A percentile compares a stretch with the other conserved stretches of the same genome.
phyloP scores from a whole-genome alignment of 805 yeast genomes.

The Sugiyamaella floridensis region DNA sequence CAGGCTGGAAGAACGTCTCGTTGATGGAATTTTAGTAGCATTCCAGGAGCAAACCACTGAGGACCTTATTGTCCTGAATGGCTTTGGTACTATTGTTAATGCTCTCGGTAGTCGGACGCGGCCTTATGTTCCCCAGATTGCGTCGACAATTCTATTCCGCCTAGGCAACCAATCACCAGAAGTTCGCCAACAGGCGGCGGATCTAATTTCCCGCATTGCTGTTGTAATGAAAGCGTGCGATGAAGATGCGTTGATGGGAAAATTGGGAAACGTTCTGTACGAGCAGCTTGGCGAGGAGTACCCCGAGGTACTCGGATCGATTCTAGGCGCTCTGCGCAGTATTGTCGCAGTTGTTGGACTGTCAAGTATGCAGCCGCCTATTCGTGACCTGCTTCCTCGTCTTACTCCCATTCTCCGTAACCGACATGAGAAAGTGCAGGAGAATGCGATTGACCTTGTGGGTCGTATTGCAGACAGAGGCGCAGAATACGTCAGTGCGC shows the following conservation, averaged over 20 bases:
- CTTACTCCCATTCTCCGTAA: slow-evolving; percentile 87
- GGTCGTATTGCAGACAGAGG: slow-evolving; percentile 77
- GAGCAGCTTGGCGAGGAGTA: slow-evolving; percentile 92
- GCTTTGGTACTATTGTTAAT: slow-evolving; percentile 56
- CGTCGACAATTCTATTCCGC: slow-evolving; percentile 65
- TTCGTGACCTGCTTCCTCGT: slow-evolving; percentile 75
- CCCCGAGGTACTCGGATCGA: slow-evolving; percentile 88
- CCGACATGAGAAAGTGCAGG: slow-evolving; percentile 86
- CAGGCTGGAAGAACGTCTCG: slow-evolving; percentile 53
- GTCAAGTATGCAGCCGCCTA: slow-evolving; percentile 66
- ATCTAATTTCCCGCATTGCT: slow-evolving; percentile 58
- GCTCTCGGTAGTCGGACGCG: slow-evolving; percentile 58
- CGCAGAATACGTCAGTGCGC: slow-evolving; percentile 76
- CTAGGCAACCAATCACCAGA: slow-evolving; percentile 64
- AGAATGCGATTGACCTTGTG: slow-evolving; percentile 66
- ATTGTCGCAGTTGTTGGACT: slow-evolving; percentile 58
- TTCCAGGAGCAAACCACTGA: slow-evolving; percentile 69
- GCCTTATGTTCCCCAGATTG: slow-evolving; percentile 66
- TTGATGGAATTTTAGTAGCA: slow-evolving; percentile 71
- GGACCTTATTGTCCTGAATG: slow-evolving; percentile 50
- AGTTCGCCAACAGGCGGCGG: slow-evolving; percentile 79
- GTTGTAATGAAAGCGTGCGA: slow-evolving; percentile 59
- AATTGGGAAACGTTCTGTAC: slow-evolving; percentile 67
- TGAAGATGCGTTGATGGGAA: slow-evolving; percentile 55
- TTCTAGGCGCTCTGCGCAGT: slow-evolving; percentile 60